Evolutionary conservation across 2,329 filamentous ascomycete genomes (phyloP).

Genomic region (Hypoxylon sp.): DNA sequence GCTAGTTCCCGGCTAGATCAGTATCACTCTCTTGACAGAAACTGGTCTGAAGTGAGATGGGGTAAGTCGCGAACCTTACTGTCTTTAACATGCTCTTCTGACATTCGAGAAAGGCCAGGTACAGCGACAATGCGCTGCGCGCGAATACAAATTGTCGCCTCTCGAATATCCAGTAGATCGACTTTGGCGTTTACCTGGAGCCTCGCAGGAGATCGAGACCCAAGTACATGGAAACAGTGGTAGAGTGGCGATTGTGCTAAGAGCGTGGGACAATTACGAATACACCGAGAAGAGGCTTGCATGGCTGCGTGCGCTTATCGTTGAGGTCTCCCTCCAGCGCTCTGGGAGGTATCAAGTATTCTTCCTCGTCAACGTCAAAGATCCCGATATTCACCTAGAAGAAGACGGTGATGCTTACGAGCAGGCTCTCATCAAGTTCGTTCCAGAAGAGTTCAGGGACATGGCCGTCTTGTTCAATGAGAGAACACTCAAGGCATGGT

Average conservation of each 20-base stretch:
- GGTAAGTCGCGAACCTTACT: constrained; percentile 22
- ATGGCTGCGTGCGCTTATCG: constrained; percentile 73
- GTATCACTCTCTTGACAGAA: constrained; percentile 22
- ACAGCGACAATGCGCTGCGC: constrained; percentile 3
- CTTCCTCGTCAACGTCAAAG: constrained; percentile 72
- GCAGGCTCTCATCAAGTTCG: constrained; percentile 64
- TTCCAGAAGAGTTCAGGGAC: constrained; percentile 75
- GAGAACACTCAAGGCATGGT: constrained; percentile 74
- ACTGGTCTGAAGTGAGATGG: constrained; percentile 42
- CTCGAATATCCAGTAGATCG: constrained; percentile 15
- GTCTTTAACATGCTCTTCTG: neutral
- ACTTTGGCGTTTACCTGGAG: constrained; percentile 18
- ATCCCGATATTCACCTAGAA: constrained; percentile 68
- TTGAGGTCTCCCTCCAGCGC: constrained; percentile 70
- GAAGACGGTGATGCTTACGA: constrained; percentile 64
- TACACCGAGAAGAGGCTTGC: constrained; percentile 72
- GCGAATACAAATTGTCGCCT: constrained; percentile 5
- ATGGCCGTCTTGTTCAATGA: constrained; percentile 78
- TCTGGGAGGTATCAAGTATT: constrained; percentile 74
- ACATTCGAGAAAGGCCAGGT: constrained; percentile 4
- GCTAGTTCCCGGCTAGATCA: constrained; percentile 28
- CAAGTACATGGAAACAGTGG: neutral
- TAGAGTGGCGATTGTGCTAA: constrained; percentile 65
- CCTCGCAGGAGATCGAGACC: neutral
- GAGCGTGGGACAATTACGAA: constrained; percentile 70